phyloP scores from a whole-genome alignment of 1,284 basidiomycete genomes.

The Binderoboletus segoi region DNA sequence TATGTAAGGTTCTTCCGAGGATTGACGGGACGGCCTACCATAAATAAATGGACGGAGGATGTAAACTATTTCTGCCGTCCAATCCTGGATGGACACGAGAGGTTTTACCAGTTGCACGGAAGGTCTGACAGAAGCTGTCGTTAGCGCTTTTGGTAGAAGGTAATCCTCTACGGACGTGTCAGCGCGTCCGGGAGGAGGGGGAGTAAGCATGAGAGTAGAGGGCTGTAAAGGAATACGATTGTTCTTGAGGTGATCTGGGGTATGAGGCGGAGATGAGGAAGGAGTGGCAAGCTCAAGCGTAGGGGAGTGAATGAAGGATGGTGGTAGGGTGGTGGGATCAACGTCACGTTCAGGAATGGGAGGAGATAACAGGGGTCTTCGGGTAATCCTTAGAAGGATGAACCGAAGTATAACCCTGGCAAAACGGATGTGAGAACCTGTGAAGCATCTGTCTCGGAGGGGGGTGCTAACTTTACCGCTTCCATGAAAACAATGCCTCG shows the following conservation, averaged over 20 bases:
- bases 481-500: conserved; percentile 75
- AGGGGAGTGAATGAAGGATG: conserved; percentile 56
- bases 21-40: conserved; percentile 47
- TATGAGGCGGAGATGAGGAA: conserved; percentile 52
- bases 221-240: conserved; percentile 66
- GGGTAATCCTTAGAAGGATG: conserved; percentile 69
- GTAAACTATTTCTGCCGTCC: conserved; percentile 69
- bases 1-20: conserved; percentile 19
- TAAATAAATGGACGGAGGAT: conserved; percentile 73
- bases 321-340: conserved; percentile 69
- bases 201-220: conserved; percentile 56
- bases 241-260: conserved; percentile 76
- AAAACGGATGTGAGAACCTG: conserved; percentile 9
- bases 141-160: conserved; percentile 76
- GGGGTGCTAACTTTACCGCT: conserved; percentile 70
- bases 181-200: conserved; percentile 51
- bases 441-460: neutral
- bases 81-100: conserved; percentile 65
- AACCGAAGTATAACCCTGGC: conserved; percentile 73
- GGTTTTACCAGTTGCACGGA: conserved; percentile 64
- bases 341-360: conserved; percentile 85
- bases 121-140: conserved; percentile 67
- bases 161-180: conserved; percentile 71
- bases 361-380: conserved; percentile 71
- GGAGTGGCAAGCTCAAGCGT: conserved; percentile 60